Percentiles rank a stretch among this genome's conserved stretches.
Conservation (phyloP, 2,329 filamentous ascomycete genomes). For the Neurospora crassa region DNA sequence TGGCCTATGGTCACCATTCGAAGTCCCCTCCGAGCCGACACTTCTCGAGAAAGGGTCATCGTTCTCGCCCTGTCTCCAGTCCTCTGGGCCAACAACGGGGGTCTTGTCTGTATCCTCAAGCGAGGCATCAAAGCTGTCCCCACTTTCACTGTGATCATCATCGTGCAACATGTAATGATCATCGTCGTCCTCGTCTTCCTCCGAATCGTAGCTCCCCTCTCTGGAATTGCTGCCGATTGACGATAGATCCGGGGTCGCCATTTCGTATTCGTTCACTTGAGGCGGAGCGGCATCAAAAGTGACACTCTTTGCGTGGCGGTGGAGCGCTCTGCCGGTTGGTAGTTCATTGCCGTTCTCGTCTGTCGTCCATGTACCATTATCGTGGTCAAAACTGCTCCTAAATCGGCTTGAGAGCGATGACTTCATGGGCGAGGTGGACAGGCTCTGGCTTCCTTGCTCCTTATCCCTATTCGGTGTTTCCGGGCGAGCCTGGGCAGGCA, state of each 20-base stretch:
- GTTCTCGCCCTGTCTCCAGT: slow-evolving; percentile 70
- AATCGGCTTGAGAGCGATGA: slow-evolving; percentile 70
- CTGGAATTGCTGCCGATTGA: slow-evolving; percentile 83
- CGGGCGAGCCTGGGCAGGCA: slow-evolving; percentile 23
- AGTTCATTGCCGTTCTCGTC: slow-evolving; percentile 51
- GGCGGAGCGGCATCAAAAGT: slow-evolving; percentile 93
- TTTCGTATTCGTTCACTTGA: slow-evolving; percentile 94
- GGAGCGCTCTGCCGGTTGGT: slow-evolving; percentile 56
- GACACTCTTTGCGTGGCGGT: slow-evolving; percentile 89
- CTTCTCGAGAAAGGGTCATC: slow-evolving; percentile 54
- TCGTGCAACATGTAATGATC: slow-evolving; percentile 43
- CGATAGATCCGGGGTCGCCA: slow-evolving; percentile 93
- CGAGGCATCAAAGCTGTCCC: slow-evolving; percentile 92
- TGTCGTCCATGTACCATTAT: slow-evolving; percentile 58
- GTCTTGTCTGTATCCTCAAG: slow-evolving; percentile 96
- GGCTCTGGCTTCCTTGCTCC: slow-evolving; percentile 1
- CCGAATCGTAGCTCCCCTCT: slow-evolving; percentile 86
- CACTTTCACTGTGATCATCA: slow-evolving; percentile 55
- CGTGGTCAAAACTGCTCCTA: slow-evolving; percentile 60
- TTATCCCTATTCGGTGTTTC: slow-evolving; percentile 58
- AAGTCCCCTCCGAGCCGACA: slow-evolving; percentile 60
- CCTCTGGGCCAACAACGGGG: slow-evolving; percentile 91
- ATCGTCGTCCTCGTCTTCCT: slow-evolving; percentile 65
- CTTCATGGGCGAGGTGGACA: slow-evolving; percentile 64
- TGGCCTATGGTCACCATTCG: slow-evolving; percentile 73